Percentiles rank a stretch among this genome's conserved stretches.
Conservation (phyloP, 352 stramenopile species). For the Pythium volutum region DNA sequence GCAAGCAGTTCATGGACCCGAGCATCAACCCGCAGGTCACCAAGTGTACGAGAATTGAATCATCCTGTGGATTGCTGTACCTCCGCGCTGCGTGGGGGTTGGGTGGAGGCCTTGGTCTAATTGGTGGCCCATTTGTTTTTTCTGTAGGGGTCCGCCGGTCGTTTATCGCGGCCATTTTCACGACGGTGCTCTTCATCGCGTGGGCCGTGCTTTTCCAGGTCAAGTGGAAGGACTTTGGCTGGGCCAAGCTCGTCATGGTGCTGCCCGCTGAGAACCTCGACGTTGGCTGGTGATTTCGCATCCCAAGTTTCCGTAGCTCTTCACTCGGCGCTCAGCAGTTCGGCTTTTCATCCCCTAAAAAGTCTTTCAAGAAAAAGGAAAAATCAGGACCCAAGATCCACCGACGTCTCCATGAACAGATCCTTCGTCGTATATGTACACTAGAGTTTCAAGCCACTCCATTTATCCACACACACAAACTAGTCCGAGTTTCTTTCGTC, state of each 20-base stretch:
- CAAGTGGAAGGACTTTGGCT: slow-evolving; percentile 84
- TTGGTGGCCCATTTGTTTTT: neutral
- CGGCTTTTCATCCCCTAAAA: neutral
- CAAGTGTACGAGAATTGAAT: slow-evolving; percentile 50
- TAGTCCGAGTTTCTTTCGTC: neutral
- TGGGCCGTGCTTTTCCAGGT: slow-evolving; percentile 83
- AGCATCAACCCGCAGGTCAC: slow-evolving; percentile 65
- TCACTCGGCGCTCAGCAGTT: no score
- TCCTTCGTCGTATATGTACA: neutral
- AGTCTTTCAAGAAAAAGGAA: neutral
- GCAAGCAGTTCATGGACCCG: slow-evolving; percentile 74
- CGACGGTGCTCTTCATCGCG: slow-evolving; percentile 66
- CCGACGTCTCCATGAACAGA: neutral
- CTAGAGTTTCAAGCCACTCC: neutral
- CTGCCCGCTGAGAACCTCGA: slow-evolving; percentile 63
- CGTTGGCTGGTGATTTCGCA: slow-evolving; percentile 51
- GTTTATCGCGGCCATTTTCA: slow-evolving; percentile 65
- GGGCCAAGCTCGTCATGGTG: slow-evolving; percentile 75
- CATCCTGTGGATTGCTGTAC: neutral
- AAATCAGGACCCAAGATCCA: neutral
- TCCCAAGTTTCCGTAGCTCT: no score
- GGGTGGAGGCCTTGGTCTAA: neutral
- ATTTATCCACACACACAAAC: neutral
- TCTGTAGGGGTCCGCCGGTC: slow-evolving; percentile 70
- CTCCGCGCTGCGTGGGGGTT: no score